Conservation (phyloP, 371 early-diverging fungal species). For the Circinella umbellata region DNA sequence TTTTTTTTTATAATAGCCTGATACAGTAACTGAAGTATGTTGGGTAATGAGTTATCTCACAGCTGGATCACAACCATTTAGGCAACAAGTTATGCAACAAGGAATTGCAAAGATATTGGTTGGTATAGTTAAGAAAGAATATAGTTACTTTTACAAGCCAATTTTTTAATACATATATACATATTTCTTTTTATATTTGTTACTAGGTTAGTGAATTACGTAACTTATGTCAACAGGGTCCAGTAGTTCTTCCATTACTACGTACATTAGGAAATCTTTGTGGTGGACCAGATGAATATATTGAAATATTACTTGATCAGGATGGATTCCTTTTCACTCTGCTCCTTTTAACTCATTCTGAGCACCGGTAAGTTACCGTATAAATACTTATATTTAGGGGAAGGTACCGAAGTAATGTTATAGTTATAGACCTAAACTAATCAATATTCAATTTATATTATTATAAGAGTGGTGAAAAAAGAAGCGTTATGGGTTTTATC, state of each 20-base stretch:
- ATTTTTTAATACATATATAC: no score
- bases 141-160: no score
- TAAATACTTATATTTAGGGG: neutral
- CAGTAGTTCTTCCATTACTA: conserved; percentile 61
- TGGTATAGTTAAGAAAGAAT: neutral
- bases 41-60: conserved; percentile 78
- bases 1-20: conserved; percentile 29
- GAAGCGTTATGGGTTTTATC: conserved; percentile 79
- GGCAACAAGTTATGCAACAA: conserved; percentile 42
- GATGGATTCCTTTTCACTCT: conserved; percentile 56
- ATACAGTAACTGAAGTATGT: conserved; percentile 68
- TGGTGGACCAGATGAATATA: conserved; percentile 64
- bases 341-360: conserved; percentile 53
- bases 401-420: no score
- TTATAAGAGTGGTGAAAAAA: conserved; percentile 65
- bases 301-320: conserved; percentile 52
- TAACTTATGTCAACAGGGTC: conserved; percentile 39
- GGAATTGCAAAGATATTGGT: conserved; percentile 15
- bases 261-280: conserved; percentile 77
- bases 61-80: conserved; percentile 59
- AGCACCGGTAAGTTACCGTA: conserved; percentile 51
- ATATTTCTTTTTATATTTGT: no score
- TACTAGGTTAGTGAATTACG: conserved; percentile 35
- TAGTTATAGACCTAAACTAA: no score
- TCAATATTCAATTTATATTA: no score